Evolutionary conservation across 371 early-diverging fungal genomes (phyloP), one percentile per base, ranked within the genome.

Genomic region (Cokeromyces recurvatus): DNA sequence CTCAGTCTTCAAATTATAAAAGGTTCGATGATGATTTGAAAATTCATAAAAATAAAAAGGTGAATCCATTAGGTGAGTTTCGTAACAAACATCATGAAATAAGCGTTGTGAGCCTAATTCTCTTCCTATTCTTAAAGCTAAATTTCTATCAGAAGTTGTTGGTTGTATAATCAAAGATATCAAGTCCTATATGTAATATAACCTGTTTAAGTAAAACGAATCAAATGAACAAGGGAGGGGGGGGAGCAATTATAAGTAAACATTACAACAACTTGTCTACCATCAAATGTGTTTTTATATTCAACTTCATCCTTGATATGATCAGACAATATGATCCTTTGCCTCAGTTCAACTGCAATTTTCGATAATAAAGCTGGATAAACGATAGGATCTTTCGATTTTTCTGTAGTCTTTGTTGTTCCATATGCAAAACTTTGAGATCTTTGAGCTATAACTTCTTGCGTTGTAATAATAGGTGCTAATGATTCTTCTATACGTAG

Each of bases 251-350:
- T n/a, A n/a, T n/a, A n/a, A n/a, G n/a, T n/a, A n/a, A n/a, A n/a
- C n/a, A 53, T 45, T 66, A 71, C 67, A 46, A 94, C 89, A 12
- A 86, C 89, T 22, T 90, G 85, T 51, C 79, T 70, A 20, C 94
- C 95, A 27, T 82, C 76, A 67, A 93, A 92, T 49, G 84, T 83
- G 46, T 82, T 79, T 45, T 78, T 79, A 61, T 93, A 89, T 59
- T 91, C 90, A 15, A 93, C 72, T 7, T 78, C 78, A 51, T 93
- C 86, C 58, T 89, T 89, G 36, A 73, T 68, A 34, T 86, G 78
- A 23, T 82, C 81, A 24, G 65, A 53, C 8, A 68, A 47, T 12
- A 63, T 56, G 20, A 77, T 60, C 4, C 73, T 63, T 36, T 63
- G 70, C 12, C 76, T 69, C 55, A 95, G 87, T 23, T 82, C 82